phyloP scores from a whole-genome alignment of 2,329 filamentous ascomycete species.

The Fusarium sp. region DNA sequence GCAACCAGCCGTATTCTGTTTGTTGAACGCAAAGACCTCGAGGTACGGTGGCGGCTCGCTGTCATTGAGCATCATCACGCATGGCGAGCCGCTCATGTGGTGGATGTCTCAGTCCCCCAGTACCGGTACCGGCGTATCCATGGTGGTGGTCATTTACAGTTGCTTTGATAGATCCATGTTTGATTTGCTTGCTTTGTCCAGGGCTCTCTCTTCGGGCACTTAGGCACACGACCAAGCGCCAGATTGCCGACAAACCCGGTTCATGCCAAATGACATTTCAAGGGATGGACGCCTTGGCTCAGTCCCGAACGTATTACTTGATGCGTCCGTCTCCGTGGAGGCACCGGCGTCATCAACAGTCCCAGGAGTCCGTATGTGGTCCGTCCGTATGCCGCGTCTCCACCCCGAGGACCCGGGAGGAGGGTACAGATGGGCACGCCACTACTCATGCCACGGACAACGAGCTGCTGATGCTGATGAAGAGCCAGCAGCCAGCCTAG shows the following conservation, averaged over 20 bases:
- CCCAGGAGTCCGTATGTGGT: not conserved
- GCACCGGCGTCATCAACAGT: not conserved
- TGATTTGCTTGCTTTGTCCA: conserved; percentile 1
- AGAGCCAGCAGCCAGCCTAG: conserved; percentile 16
- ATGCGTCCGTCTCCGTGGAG: conserved; percentile 7
- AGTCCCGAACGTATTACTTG: conserved; percentile 5
- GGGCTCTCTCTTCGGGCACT: conserved; percentile 10
- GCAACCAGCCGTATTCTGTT: not conserved
- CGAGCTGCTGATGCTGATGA: conserved; percentile 28
- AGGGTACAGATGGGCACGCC: conserved; percentile 23
- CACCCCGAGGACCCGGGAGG: conserved; percentile 36
- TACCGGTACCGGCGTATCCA: not conserved
- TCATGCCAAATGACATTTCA: not conserved
- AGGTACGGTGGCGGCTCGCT: conserved; percentile 1
- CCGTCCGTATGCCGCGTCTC: conserved; percentile 14
- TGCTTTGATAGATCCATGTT: not conserved
- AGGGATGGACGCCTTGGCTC: not conserved
- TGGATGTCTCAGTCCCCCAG: conserved; percentile 22
- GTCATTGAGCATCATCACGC: conserved; percentile 22
- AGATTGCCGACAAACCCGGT: conserved; percentile 28
- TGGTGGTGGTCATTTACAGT: not conserved
- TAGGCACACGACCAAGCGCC: conserved; percentile 22
- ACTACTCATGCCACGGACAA: conserved; percentile 33
- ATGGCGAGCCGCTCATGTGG: conserved; percentile 19
- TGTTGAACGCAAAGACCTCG: not conserved